Base-by-base conservation (phyloP, 2,329 filamentous ascomycete species). In the Colletotrichum orbiculare region DNA sequence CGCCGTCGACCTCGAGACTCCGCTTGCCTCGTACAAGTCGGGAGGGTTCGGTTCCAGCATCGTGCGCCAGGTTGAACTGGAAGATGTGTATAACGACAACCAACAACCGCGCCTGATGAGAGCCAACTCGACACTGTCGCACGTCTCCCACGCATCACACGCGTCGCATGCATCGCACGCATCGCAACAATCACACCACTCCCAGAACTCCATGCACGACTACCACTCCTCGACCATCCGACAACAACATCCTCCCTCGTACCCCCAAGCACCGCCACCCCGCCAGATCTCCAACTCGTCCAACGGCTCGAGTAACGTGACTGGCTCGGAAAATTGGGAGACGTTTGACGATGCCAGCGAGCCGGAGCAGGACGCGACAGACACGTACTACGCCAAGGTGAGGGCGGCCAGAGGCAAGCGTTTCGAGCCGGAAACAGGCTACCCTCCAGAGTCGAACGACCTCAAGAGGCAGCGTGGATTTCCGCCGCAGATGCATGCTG, bases 271-370 rank as follows among this genome's bases (percentile, higher is more conserved):
- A 13, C 77, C 76, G 10, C 77, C 82, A 2, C 82, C 82, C 1
- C 83, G 93, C 52, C 92, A 95, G 71, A 89, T 91, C 13, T 93
- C 90, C 7, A 88, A 87, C 69, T 90, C 90, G 1, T 94, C 92
- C 45, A 89, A 89, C 69, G 87, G 89, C 0, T 94, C 92, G n/a
- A 93, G 91, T 1, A 85, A 84, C 25, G 84, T 91, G 34, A 93
- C 92, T 6, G 93, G 92, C 1, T 97, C 93, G 4, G 95, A 98
- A 78, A 98, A 98, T 76, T 98, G 95, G 95, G 95, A 98, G 78
- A 97, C 94, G 9, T 98, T 96, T 72, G 94, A 96, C 71, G 93
- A 97, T 75, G 88, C 86, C 69, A 93, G 91, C 67, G 90, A 93
- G 72, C 87, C 90, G 0, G 91, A 93, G 71, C 83, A 85, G 33